Evolutionary conservation across 2,329 filamentous ascomycete species (phyloP).

Genomic region (Calonectria honghensis): DNA sequence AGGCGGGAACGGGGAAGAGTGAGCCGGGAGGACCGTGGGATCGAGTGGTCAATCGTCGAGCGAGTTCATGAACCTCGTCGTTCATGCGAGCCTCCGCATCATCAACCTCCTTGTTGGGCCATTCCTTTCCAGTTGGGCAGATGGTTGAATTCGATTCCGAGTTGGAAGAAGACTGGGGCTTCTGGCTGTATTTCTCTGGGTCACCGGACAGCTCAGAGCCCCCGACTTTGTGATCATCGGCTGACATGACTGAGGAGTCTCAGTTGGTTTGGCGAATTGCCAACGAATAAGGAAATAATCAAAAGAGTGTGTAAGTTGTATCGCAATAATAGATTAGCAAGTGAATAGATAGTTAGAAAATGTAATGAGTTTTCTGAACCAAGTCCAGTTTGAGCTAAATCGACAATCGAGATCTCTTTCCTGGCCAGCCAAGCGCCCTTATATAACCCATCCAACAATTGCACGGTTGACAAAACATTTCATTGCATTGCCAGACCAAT

Average conservation of each 20-base stretch:
- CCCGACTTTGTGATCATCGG: conserved; percentile 2
- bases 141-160: conserved; percentile 24
- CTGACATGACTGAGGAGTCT: conserved; percentile 27
- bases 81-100: conserved; percentile 6
- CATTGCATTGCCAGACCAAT: neutral
- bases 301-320: conserved; percentile 19
- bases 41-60: conserved; percentile 41
- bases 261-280: conserved; percentile 5
- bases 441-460: neutral
- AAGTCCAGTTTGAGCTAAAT: conserved; percentile 7
- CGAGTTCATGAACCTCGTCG: conserved; percentile 41
- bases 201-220: conserved; percentile 22
- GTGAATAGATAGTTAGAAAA: neutral
- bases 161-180: conserved; percentile 18
- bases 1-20: conserved; percentile 48
- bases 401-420: neutral
- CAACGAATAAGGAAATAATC: conserved; percentile 6
- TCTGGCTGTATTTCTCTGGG: conserved; percentile 17
- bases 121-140: conserved; percentile 17
- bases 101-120: conserved; percentile 7
- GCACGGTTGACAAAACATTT: neutral
- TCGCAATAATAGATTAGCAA: conserved; percentile 8
- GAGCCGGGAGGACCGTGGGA: conserved; percentile 38
- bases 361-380: conserved; percentile 5
- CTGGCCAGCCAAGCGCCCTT: neutral